These are phyloP conservation scores for Kodamaea lidongshanica DNA, from an alignment of 805 yeast genomes.

Conservation along the genomic window DNA sequence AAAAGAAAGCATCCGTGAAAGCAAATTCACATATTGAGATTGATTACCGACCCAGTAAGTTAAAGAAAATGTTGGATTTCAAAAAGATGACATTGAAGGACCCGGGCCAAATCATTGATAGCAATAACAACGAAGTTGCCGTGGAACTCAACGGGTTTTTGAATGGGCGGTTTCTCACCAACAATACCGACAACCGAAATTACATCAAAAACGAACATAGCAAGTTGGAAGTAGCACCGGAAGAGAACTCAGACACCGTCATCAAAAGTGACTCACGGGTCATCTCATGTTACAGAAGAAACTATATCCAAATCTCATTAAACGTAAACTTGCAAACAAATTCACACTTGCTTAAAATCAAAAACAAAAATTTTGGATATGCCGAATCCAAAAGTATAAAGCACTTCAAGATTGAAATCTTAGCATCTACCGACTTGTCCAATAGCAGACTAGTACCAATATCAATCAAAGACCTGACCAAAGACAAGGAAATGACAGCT, in stretches of 20 bases:
- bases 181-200: constrained; percentile 35
- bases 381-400: constrained; percentile 32
- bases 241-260: constrained; percentile 1
- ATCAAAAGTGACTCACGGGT: constrained; percentile 26
- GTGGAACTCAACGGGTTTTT: constrained; percentile 32
- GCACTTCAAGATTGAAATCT: constrained; percentile 32
- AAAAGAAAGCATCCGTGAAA: not conserved
- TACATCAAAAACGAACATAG: constrained; percentile 13
- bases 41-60: constrained; percentile 23
- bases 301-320: constrained; percentile 32
- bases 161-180: constrained; percentile 38
- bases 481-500: constrained; percentile 16
- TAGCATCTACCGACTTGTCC: constrained; percentile 30
- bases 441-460: constrained; percentile 27
- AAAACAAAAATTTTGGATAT: constrained; percentile 32
- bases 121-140: constrained; percentile 20
- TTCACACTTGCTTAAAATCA: constrained; percentile 25
- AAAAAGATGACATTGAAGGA: constrained; percentile 15
- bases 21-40: too few species aligned
- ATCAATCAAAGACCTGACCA: constrained; percentile 17
- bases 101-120: constrained; percentile 23
- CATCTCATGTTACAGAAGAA: constrained; percentile 42
- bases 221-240: constrained; percentile 5
- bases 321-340: constrained; percentile 22
- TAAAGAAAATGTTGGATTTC: constrained; percentile 25